Evolutionary conservation across 2,329 filamentous ascomycete species (phyloP), one percentile per base, ranked within the genome.

Genomic region (Stachybotrys chartarum): DNA sequence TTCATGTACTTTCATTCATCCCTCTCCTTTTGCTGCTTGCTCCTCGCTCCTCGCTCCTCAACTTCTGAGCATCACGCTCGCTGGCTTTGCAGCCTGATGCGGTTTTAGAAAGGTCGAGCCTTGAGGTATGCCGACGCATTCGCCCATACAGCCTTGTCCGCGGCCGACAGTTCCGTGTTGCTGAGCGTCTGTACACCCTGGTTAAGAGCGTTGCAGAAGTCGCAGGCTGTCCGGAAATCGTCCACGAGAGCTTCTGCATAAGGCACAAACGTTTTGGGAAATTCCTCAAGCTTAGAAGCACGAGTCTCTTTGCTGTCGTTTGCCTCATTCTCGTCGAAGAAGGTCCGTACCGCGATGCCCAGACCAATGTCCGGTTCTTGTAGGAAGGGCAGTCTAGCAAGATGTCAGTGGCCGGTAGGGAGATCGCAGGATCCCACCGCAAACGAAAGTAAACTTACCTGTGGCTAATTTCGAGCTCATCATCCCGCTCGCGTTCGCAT

Each of bases 301-400:
- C 77, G 75, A 54, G 72, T 66, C 54, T 80, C 77, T 3, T 70
- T 71, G 10, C 80, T 76, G 58, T 88, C 80, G 8, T 76, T 72
- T 18, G 79, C 78, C 52, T 83, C 80, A 51, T 91, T 76, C 56
- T 91, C 88, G 61, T 91, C 87, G 24, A 91, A 79, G 66, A 90
- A 90, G 8, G 87, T 90, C 70, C 91, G 90, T 46, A 91, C 84
- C 1, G 89, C 88, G 58, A 94, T 89, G 31, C 87, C 88, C 39
- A 94, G 79, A 12, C 84, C 87, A 51, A 90, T 86, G 64, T 92
- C 87, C 11, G 87, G 85, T 59, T 90, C 85, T 17, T 79, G 75
- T 18, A 83, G 72, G 67, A 91, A 89, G 8, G 88, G 88, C 5
- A 91, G 74, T 54, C 81, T 84, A 55, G 4, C 5, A 51, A 10